Evolutionary conservation across 805 yeast species (phyloP), one percentile per base, ranked within the genome.

Genomic region (Kregervanrija pseudodelftensis): DNA sequence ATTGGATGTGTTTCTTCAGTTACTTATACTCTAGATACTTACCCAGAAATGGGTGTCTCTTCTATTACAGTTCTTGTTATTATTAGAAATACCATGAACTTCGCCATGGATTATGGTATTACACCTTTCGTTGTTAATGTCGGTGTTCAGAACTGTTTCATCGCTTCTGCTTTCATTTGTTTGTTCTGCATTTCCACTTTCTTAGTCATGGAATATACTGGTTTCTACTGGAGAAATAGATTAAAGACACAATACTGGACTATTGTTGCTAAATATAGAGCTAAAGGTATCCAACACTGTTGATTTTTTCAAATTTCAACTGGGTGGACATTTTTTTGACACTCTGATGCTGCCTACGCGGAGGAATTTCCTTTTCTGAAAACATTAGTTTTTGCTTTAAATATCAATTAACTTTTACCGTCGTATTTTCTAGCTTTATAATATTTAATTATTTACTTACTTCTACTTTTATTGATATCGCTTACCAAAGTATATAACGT

Each of bases 91-190:
- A 63, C 73, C 13, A 72, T 79, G 72, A 73, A 77, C 12, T 80
- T 80, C 55, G 81, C 76, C 3, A 71, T 76, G 59, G 74, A 73
- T 41, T 80, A 79, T 47, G 84, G 80, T 28, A 69, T 77, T 46
- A 77, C 80, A 2, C 76, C 79, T 13, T 80, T 83, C 79, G 65
- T 78, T 33, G 60, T 54, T 3, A 67, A 72, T 49, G 59, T 68
- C 42, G 85, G 85, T 1, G 63, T 69, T 43, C 77, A 78, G 51
- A 72, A 77, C 52, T 69, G 80, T 13, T 79, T 79, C 49, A 70
- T 79, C 40, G 73, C 77, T 1, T 74, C 79, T 11, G 82, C 77
- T 1, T 73, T 74, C 44, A 67, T 78, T 50, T 69, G 76, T 42
- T 58, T 79, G 33, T 69, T 69, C 48, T 65, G 74, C 49, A 69